Conservation (phyloP, 441 rosid genomes). For the Gossypium schwendimanii region DNA sequence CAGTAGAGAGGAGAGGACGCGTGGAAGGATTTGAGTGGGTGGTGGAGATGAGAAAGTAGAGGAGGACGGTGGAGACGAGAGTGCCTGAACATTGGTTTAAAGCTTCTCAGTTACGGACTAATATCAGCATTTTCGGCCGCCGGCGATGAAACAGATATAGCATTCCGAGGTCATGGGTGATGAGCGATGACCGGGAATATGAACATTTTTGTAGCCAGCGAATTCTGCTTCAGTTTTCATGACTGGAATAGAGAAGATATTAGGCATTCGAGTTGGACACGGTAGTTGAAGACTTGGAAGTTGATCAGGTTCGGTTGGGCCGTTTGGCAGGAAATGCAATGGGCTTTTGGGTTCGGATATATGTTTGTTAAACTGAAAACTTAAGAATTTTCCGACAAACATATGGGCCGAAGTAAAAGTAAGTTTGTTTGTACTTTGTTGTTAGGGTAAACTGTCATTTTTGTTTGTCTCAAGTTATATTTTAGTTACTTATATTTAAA, state of each 20-base stretch:
- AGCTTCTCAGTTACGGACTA: not conserved
- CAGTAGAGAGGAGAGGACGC: conserved; percentile 39
- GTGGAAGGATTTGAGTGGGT: conserved; percentile 26
- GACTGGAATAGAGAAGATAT: no score
- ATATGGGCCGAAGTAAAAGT: no score
- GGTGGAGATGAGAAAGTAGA: conserved; percentile 21
- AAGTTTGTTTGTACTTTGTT: no score
- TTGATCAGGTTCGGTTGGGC: not conserved
- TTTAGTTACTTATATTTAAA: no score
- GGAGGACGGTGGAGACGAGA: conserved; percentile 18
- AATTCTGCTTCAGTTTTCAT: not conserved
- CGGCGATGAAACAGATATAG: not conserved
- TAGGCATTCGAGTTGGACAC: not conserved
- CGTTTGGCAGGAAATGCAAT: not conserved
- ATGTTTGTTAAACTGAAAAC: not conserved
- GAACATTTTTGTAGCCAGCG: no score
- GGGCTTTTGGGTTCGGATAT: not conserved
- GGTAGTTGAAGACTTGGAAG: not conserved
- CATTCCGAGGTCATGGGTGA: no score
- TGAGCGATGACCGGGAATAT: no score
- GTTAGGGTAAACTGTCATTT: no score
- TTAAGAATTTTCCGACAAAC: not conserved
- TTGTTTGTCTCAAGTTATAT: no score
- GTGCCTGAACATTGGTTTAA: conserved; percentile 23
- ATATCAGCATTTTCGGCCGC: not conserved